Percentiles rank a stretch among this genome's conserved stretches.
Evolutionary conservation across 1,284 basidiomycete genomes (phyloP).

Genomic region (Ustilago hordei): DNA sequence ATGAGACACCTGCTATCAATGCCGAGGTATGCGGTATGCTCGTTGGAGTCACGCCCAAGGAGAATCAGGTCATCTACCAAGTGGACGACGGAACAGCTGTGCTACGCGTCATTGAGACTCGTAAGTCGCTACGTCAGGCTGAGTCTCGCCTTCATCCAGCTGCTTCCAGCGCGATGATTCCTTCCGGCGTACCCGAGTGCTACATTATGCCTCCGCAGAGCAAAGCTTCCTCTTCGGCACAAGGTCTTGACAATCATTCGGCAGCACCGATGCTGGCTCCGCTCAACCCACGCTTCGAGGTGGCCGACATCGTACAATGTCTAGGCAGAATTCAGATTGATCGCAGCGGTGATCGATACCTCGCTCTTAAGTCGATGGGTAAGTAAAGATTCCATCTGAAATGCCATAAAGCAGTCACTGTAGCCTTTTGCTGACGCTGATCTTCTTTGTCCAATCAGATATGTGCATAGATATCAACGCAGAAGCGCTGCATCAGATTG

Average conservation of each 20-base stretch:
- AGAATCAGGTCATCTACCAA: constrained; percentile 43
- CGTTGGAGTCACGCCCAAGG: constrained; percentile 42
- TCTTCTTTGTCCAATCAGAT: background rate
- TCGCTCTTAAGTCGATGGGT: constrained; percentile 17
- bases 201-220: constrained; percentile 36
- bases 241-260: background rate
- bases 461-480: constrained; percentile 25
- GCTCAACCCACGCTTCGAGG: constrained; percentile 26
- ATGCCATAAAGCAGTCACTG: background rate
- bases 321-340: constrained; percentile 31
- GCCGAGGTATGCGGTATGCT: constrained; percentile 48
- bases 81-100: constrained; percentile 54
- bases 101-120: constrained; percentile 34
- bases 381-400: background rate
- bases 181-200: constrained; percentile 39
- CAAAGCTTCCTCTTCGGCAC: constrained; percentile 16
- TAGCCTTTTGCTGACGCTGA: background rate
- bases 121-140: constrained; percentile 21
- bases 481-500: constrained; percentile 33
- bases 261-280: constrained; percentile 9
- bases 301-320: constrained; percentile 27
- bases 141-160: background rate
- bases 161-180: background rate
- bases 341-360: constrained; percentile 11
- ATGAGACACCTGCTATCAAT: constrained; percentile 28